Conservation (phyloP, 2,329 filamentous ascomycete species). For the Claviceps maximensis region DNA sequence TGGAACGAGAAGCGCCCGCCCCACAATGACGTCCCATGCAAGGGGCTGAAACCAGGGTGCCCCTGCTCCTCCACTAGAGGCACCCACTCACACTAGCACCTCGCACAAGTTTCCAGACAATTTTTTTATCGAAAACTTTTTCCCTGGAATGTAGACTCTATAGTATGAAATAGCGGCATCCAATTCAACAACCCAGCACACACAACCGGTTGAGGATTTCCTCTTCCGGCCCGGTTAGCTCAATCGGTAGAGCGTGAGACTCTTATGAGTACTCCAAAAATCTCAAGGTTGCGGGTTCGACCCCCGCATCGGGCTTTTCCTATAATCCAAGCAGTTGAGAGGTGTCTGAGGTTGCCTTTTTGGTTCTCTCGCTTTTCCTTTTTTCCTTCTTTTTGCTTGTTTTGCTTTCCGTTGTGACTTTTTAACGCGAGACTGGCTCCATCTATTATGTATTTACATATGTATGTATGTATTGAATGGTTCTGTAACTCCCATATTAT, state of each 20-base stretch:
- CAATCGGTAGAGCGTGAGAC: slow-evolving; percentile 55
- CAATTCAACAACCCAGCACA: neutral
- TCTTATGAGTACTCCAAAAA: slow-evolving; percentile 30
- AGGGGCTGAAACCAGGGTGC: too few relatives aligned
- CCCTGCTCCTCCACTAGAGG: too few relatives aligned
- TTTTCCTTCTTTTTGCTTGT: neutral
- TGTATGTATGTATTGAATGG: too few relatives aligned
- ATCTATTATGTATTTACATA: neutral
- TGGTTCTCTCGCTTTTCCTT: neutral
- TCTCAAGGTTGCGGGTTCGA: slow-evolving; percentile 44
- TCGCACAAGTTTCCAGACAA: too few relatives aligned
- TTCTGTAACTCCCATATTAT: too few relatives aligned
- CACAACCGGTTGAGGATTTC: neutral
- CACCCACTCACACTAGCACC: too few relatives aligned
- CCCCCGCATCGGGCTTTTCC: slow-evolving; percentile 23
- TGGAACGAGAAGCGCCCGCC: too few relatives aligned
- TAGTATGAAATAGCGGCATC: fast-evolving
- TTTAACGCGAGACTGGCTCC: too few relatives aligned
- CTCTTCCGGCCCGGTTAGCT: slow-evolving; percentile 22
- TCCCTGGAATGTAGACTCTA: neutral
- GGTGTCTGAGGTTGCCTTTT: neutral
- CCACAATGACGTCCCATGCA: too few relatives aligned
- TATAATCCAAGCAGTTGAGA: neutral
- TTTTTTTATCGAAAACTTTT: neutral
- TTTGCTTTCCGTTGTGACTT: too few relatives aligned